Base-by-base conservation (phyloP, 345 rosid species). In the Salix arbutifolia region DNA sequence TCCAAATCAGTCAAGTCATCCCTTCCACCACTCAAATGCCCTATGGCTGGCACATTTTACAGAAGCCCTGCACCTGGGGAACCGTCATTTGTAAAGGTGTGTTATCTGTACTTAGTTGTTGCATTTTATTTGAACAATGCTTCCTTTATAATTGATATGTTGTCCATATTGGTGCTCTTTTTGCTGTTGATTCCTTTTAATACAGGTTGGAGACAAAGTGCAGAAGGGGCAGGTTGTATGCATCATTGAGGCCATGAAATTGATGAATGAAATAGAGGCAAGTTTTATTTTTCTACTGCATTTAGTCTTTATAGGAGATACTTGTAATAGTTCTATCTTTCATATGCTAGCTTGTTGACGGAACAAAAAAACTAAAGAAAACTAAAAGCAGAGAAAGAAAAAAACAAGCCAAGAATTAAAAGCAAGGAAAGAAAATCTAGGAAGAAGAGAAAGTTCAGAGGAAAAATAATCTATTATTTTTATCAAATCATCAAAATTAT, bases 181-280 rank as follows among this genome's bases (percentile, higher is more conserved):
- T 28, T 25, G 68, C 52, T 64, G 40, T 53, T 52, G 60, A 68
- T 33, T 42, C 28, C 79, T 69, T 21, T 60, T 19, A 23, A 21
- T 11, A 23, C 79, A 94, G 98, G 92, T 90, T 78, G 98, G 98
- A 82, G 98, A 94, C 82, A 94, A 92, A 88, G 96, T 94, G 80
- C 89, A 90, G 89, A 94, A 94, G 81, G 98, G 98, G 31, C 97
- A 91, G 82, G 91, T 89, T 67, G 25, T 94, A 21, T 94, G 97
- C 90, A 90, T 94, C 37, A 87, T 94, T 44, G 97, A 94, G 75
- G 98, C 98, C 86, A 94, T 92, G 98, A 94, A 94, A 83, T 79
- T 94, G 84, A 94, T 94, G 98, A 94, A 94, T 74, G 98, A 91
- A 81, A 94, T 94, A 76, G 98, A 94, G 86, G 98, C 88, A 83